These are phyloP conservation scores for Ogataea salicorniae DNA, from an alignment of 805 yeast genomes.

Conservation along the genomic window DNA sequence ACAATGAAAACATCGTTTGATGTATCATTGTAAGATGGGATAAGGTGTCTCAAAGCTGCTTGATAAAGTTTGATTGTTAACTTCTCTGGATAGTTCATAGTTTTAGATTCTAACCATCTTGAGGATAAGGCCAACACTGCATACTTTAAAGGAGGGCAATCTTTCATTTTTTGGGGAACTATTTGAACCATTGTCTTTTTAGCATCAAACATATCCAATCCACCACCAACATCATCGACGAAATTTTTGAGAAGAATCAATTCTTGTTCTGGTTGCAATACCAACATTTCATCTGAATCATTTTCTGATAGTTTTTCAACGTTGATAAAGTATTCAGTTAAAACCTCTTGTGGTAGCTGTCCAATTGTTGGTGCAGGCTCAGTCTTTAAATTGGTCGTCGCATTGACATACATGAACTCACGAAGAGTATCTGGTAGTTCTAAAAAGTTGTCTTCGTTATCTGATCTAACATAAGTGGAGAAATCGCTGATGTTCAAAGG, in stretches of 20 bases:
- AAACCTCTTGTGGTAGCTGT: slow-evolving; percentile 17
- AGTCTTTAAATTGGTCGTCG: slow-evolving; percentile 13
- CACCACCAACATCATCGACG: slow-evolving; percentile 35
- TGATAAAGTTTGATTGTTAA: slow-evolving; percentile 30
- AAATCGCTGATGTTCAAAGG: slow-evolving; percentile 12
- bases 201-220: slow-evolving; percentile 35
- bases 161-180: slow-evolving; percentile 15
- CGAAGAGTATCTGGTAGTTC: slow-evolving; percentile 32
- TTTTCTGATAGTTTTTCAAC: slow-evolving; percentile 15
- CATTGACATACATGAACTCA: slow-evolving; percentile 37
- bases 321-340: slow-evolving; percentile 17
- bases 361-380: slow-evolving; percentile 5
- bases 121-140: slow-evolving; percentile 22
- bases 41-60: slow-evolving; percentile 28
- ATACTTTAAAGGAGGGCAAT: slow-evolving; percentile 13
- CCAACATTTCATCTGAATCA: slow-evolving; percentile 7
- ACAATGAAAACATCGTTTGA: slow-evolving; percentile 22
- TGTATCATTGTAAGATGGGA: slow-evolving; percentile 12
- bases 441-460: slow-evolving; percentile 10
- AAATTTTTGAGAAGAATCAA: slow-evolving; percentile 28
- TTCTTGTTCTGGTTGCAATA: slow-evolving; percentile 22
- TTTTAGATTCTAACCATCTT: slow-evolving; percentile 13
- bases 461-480: slow-evolving; percentile 3
- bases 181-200: slow-evolving; percentile 13
- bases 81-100: slow-evolving; percentile 13